These are phyloP conservation scores for Tremella yokohamensis DNA, from an alignment of 768 basidiomycete species.

Conservation along the genomic window DNA sequence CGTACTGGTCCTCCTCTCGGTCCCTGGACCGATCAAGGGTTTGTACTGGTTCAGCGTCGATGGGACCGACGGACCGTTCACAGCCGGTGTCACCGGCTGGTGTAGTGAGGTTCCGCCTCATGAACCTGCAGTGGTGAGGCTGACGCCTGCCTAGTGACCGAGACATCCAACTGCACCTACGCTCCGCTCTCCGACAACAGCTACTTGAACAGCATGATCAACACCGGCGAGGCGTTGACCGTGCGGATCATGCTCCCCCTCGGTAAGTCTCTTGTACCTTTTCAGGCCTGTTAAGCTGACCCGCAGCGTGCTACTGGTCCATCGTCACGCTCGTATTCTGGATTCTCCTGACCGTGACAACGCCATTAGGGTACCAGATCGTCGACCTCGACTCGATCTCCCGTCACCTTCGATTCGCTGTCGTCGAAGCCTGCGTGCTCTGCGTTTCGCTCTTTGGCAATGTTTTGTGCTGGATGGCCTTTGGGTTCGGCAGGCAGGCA, in stretches of 20 bases:
- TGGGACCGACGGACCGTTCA: slow-evolving; percentile 22
- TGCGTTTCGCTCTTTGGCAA: slow-evolving; percentile 48
- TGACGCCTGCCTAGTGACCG: slow-evolving; percentile 15
- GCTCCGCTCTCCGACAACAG: slow-evolving; percentile 44
- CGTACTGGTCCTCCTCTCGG: slow-evolving; percentile 45
- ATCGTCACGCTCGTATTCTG: slow-evolving; percentile 44
- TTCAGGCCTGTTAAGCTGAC: background rate
- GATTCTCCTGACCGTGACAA: slow-evolving; percentile 36
- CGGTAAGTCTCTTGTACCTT: slow-evolving; percentile 20
- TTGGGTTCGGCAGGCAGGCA: slow-evolving; percentile 35
- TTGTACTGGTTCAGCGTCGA: slow-evolving; percentile 48
- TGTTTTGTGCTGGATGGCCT: slow-evolving; percentile 48
- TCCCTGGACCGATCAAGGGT: slow-evolving; percentile 49
- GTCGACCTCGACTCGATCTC: slow-evolving; percentile 42
- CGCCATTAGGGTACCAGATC: slow-evolving; percentile 42
- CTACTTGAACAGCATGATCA: slow-evolving; percentile 35
- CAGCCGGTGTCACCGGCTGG: slow-evolving; percentile 47
- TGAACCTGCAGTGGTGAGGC: too few species aligned
- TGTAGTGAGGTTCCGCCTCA: slow-evolving; percentile 42
- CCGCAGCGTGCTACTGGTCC: slow-evolving; percentile 46
- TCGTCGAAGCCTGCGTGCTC: slow-evolving; percentile 45
- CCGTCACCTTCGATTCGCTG: slow-evolving; percentile 45
- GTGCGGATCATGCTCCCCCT: slow-evolving; percentile 45
- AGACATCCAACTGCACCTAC: slow-evolving; percentile 48
- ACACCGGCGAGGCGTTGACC: slow-evolving; percentile 44